Base-by-base conservation (phyloP, 1,284 basidiomycete genomes). In the Cutaneotrichosporon sp. region DNA sequence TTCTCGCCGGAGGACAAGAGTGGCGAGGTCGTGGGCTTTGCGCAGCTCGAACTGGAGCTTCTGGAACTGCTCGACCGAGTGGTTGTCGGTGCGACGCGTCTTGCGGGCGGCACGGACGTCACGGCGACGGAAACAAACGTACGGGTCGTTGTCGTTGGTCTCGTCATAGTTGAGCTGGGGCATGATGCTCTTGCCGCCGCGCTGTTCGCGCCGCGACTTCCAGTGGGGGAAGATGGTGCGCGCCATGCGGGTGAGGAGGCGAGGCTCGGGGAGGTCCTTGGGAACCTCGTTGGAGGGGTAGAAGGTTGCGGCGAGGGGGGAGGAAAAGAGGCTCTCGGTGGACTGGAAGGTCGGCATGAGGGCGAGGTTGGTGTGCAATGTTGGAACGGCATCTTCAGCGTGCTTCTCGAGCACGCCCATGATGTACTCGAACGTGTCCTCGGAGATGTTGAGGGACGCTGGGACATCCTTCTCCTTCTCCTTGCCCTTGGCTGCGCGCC, bases 101-200 rank as follows among this genome's bases (percentile, higher is more conserved):
- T 99, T 98, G 63, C 95, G 88, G 25, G 93, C 87, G 14, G 91
- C 88, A 76, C 98, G 98, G 77, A 91, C 90, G 74, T 99, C 95
- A 62, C 95, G 88, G 58, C 95, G 86, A 45, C 97, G 88, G 85
- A 99, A 99, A 80, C 97, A 99, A 55, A 98, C 92, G 69, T 98
- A 99, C 0, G 97, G 97, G 74, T 98, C 94, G 63, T 92, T 94
- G 56, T 89, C 87, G 79, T 97, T 95, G 38, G 89, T 86, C 81
- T 98, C 95, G 77, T 99, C 94, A 67, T 87, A 88, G 73, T 94
- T 92, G 24, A 94, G 83, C 38, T 80, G 80, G 4, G 92, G 91
- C 67, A 92, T 89, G 71, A 94, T 91, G 43, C 86, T 80, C 69
- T 88, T 87, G 4, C 92, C 92, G 14, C 84, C 84, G 50, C 90